These are phyloP conservation scores for Mercurialis annua DNA, from an alignment of 345 rosid genomes.

Conservation along the genomic window DNA sequence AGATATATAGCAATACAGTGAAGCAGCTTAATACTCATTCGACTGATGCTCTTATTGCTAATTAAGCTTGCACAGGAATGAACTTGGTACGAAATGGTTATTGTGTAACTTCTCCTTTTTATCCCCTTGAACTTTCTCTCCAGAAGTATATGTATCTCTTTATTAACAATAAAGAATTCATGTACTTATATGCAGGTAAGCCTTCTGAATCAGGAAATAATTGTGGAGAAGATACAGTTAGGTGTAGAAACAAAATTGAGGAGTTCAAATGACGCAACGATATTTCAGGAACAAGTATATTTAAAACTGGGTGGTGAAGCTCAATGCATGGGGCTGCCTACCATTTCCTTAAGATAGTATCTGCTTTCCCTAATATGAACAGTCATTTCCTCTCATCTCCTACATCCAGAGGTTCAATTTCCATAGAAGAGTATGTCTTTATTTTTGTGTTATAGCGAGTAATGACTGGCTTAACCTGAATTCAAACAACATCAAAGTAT, in stretches of 20 bases:
- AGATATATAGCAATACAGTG: too few species aligned
- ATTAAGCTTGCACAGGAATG: background rate
- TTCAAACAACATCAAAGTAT: background rate
- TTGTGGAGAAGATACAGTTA: constrained; percentile 75
- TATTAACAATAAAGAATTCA: background rate
- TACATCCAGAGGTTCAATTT: background rate
- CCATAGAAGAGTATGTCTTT: background rate
- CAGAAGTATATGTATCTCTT: background rate
- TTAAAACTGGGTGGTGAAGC: constrained; percentile 2
- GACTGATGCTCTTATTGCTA: background rate
- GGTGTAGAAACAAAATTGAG: constrained; percentile 68
- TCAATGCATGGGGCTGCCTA: constrained; percentile 13
- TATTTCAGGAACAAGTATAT: constrained; percentile 82
- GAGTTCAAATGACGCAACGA: constrained; percentile 63
- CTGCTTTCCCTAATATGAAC: background rate
- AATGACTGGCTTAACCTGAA: background rate
- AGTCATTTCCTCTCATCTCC: background rate
- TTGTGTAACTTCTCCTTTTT: too few species aligned
- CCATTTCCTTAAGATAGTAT: background rate
- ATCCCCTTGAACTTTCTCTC: too few species aligned
- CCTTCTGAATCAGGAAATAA: constrained; percentile 86
- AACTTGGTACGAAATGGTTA: background rate
- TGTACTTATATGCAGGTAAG: constrained; percentile 60
- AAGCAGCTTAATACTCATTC: too few species aligned
- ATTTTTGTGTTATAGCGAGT: background rate